Percentiles rank a stretch among this genome's conserved stretches.
Evolutionary conservation across 129 eudicot genomes (phyloP).

Genomic region (Pulicaria dysenterica): DNA sequence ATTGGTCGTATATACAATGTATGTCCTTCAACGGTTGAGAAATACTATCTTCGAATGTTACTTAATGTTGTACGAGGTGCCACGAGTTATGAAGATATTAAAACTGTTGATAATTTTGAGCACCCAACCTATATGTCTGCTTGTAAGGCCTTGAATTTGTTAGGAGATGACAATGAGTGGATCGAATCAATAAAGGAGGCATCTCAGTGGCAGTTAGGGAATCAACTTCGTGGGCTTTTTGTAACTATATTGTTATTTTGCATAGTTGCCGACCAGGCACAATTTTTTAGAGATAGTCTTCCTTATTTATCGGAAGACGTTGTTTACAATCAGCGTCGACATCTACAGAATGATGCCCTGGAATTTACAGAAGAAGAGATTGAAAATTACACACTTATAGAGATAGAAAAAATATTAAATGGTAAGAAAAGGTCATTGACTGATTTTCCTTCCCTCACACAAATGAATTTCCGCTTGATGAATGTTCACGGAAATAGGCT

Average conservation of each 20-base stretch:
- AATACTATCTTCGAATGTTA: neutral
- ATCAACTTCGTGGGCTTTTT: neutral
- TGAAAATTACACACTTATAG: neutral
- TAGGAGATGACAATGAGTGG: neutral
- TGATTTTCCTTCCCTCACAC: neutral
- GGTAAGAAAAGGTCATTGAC: neutral
- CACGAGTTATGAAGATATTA: neutral
- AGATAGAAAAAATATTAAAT: neutral
- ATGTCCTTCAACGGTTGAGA: neutral
- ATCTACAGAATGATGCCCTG: neutral
- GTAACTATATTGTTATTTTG: neutral
- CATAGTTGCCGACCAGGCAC: neutral
- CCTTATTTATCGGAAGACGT: neutral
- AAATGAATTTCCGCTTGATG: neutral
- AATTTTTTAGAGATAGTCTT: neutral
- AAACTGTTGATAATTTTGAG: neutral
- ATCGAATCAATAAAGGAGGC: neutral
- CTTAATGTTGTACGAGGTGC: neutral
- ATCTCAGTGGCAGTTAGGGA: neutral
- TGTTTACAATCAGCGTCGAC: neutral
- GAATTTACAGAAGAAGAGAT: neutral
- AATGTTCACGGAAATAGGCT: neutral
- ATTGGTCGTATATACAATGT: constrained; percentile 8
- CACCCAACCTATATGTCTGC: neutral
- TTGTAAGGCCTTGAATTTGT: neutral